Conservation (phyloP, 2,329 filamentous ascomycete species). For the Nemania sp. region DNA sequence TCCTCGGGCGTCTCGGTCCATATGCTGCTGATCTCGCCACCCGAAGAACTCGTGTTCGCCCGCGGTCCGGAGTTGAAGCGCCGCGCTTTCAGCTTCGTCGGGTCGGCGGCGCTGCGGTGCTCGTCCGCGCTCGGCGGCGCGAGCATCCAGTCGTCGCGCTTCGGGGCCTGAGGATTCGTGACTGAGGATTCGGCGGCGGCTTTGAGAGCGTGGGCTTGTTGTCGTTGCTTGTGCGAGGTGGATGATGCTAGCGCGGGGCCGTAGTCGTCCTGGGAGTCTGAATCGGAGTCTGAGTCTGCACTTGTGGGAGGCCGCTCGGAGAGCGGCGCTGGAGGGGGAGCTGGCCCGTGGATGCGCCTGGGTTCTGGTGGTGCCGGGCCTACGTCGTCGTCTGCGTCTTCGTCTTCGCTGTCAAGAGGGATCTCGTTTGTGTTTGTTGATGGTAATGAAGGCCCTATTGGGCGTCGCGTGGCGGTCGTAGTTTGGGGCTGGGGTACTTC, state of each 20-base stretch:
- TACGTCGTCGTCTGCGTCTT: constrained; percentile 24
- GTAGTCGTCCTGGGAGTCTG: constrained; percentile 55
- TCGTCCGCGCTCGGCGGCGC: constrained; percentile 63
- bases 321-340: constrained; percentile 48
- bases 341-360: constrained; percentile 46
- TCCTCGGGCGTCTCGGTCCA: constrained; percentile 94
- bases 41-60: constrained; percentile 36
- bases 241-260: constrained; percentile 61
- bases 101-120: constrained; percentile 70
- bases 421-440: constrained; percentile 33
- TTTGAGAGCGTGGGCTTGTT: constrained; percentile 37
- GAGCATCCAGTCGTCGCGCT: constrained; percentile 86
- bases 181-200: constrained; percentile 35
- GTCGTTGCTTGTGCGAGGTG: constrained; percentile 34
- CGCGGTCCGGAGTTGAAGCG: constrained; percentile 73
- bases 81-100: constrained; percentile 78
- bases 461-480: constrained; percentile 19
- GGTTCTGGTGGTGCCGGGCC: constrained; percentile 30
- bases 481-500: constrained; percentile 20
- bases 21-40: constrained; percentile 64
- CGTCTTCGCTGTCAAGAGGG: constrained; percentile 27
- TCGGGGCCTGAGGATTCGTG: constrained; percentile 49
- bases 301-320: constrained; percentile 42
- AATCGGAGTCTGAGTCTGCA: constrained; percentile 44
- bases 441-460: constrained; percentile 30